A percentile compares a stretch with the other conserved stretches of the same genome.
Conservation (phyloP, 2,329 filamentous ascomycete genomes). For the Zymoseptoria crescenta region DNA sequence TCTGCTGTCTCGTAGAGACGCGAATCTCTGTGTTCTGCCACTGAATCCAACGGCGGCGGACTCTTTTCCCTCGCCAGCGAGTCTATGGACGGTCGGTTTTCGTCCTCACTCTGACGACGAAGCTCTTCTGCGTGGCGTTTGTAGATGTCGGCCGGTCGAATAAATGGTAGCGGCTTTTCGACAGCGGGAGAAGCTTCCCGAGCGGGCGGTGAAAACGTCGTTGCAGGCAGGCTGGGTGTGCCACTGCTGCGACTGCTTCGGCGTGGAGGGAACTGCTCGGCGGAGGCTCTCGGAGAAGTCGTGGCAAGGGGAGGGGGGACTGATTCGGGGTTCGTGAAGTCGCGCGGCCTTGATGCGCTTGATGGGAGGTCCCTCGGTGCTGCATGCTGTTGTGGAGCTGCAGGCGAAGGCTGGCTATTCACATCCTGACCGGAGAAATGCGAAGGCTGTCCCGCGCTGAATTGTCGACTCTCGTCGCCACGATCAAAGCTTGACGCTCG, state of each 20-base stretch:
- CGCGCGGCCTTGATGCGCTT: constrained; percentile 22
- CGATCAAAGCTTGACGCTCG: constrained; percentile 45
- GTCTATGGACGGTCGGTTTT: constrained; percentile 50
- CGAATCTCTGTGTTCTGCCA: constrained; percentile 15
- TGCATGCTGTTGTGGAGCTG: background rate
- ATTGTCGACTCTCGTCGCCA: constrained; percentile 46
- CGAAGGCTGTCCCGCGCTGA: constrained; percentile 24
- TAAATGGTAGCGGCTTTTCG: constrained; percentile 53
- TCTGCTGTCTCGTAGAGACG: constrained; percentile 11
- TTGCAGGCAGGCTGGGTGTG: constrained; percentile 16
- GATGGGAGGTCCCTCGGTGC: constrained; percentile 2
- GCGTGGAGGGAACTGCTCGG: constrained; percentile 48
- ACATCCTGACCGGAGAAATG: background rate
- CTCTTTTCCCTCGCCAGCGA: constrained; percentile 24
- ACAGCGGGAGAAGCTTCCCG: constrained; percentile 26
- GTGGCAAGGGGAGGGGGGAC: constrained; percentile 44
- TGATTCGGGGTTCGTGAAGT: constrained; percentile 46
- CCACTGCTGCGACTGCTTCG: constrained; percentile 54
- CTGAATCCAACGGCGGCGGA: constrained; percentile 14
- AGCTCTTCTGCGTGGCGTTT: constrained; percentile 61
- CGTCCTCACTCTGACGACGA: constrained; percentile 51
- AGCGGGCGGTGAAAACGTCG: constrained; percentile 2
- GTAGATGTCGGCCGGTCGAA: constrained; percentile 71
- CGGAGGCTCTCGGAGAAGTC: constrained; percentile 27
- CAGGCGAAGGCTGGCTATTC: background rate